Evolutionary conservation across 179 eudicot species (phyloP).

Genomic region (Sideroxylon spinosum): DNA sequence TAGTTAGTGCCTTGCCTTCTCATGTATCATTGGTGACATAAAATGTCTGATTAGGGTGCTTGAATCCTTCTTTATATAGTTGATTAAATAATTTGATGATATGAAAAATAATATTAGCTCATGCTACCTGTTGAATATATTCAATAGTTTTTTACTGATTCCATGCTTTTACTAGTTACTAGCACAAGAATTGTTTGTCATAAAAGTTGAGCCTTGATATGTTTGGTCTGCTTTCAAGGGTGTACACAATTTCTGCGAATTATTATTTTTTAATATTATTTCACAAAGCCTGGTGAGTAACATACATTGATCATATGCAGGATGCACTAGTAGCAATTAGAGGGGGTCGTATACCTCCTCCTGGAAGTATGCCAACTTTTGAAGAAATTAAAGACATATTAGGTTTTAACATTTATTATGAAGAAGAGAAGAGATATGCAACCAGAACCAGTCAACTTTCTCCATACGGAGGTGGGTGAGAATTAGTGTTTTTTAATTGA

Average conservation of each 20-base stretch:
- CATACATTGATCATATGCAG: slow-evolving; percentile 36
- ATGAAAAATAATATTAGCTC: no score
- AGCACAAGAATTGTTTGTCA: background rate
- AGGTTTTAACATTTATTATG: slow-evolving; percentile 81
- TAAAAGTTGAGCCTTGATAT: background rate
- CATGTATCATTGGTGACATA: no score
- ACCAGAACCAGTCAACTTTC: slow-evolving; percentile 31
- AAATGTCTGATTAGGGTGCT: no score
- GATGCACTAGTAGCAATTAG: slow-evolving; percentile 78
- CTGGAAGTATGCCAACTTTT: slow-evolving; percentile 91
- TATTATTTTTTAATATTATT: background rate
- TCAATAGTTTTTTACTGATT: background rate
- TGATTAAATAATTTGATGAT: no score
- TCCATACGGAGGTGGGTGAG: slow-evolving; percentile 47
- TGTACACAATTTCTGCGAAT: background rate
- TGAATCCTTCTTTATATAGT: no score
- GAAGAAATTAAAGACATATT: slow-evolving; percentile 82
- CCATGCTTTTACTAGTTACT: background rate
- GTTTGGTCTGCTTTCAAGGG: no score
- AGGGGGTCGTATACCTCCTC: slow-evolving; percentile 81
- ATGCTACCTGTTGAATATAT: background rate
- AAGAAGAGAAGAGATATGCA: slow-evolving; percentile 79
- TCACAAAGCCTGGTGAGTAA: slow-evolving; percentile 14
- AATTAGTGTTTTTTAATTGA: background rate
- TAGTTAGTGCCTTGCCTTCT: no score